Evolutionary conservation across 768 basidiomycete genomes (phyloP), one percentile per base, ranked within the genome.

Genomic region (Pisolithus albus): DNA sequence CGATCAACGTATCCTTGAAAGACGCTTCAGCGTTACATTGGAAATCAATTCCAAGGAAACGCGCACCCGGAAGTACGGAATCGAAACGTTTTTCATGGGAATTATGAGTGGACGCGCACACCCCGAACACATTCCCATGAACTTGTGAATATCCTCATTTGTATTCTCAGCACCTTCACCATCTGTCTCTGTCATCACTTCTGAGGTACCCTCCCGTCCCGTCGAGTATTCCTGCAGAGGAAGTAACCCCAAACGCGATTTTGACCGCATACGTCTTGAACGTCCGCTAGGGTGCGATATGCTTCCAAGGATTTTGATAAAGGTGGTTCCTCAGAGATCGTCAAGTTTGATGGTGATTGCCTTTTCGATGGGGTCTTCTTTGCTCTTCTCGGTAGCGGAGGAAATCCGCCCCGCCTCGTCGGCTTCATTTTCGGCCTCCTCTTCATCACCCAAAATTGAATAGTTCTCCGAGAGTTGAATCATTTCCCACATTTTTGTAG

Each of bases 261-360:
- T 64, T 98, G 93, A 51, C 77, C 39, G 77, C 77, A 62, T 94
- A 98, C 10, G 83, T 86, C 52, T 84, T 75, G 71, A 95, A 72
- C 59, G 82, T 84, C 96, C 96, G 98, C 64, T 92, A 88, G 1
- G 94, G 86, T 99, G 96, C 4, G 85, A 75, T 75, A 91, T 89
- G 51, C 82, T 86, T 9, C 80, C 93, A 3, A 59, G 62, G 95
- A 94, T 70, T n/a, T 96, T 92, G 67, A 96, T 75, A 74, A 94
- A 98, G n/a, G 92, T 94, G 70, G 95, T 94, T 7, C 96, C 96
- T 1, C 92, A 75, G 1, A 94, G 94, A 64, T 99, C 96, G 60
- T 98, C 92, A 18, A 99, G 72, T 47, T 76, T 83, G 51, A 98
- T 61, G 0, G 91, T 93, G 63, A 98, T 91, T 3, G 83, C 68